Evolutionary conservation across 768 basidiomycete genomes (phyloP), one percentile per base, ranked within the genome.

Genomic region (Steccherinum ochraceum): DNA sequence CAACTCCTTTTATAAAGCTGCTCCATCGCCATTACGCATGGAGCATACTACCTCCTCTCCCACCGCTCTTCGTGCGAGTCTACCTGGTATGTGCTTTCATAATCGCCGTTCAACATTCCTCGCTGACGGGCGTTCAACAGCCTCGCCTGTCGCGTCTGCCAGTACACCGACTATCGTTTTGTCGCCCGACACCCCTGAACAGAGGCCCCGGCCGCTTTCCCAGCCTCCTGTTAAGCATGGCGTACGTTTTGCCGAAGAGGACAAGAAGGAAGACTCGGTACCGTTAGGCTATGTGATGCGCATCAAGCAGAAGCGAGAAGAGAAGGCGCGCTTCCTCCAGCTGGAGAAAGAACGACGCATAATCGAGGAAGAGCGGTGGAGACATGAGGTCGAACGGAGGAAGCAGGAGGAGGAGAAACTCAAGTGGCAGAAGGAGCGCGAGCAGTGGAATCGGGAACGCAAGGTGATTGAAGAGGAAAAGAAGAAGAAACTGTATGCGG

Each of bases 261-360:
- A 52, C 20, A 49, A 50, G 19, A 51, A 45, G 41, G 52, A 86
- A 40, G 86, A 89, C 62, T 71, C 72, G 47, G 72, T 86, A 55
- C 88, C 88, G 2, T 68, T 88, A 39, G 80, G 77, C 16, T 79
- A 89, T 60, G 76, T 82, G n/a, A 68, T 86, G 60, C 82, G 83
- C 48, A 77, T 77, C 64, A 83, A 81, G 70, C 83, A 83, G 72
- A 80, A 79, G 58, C 81, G 82, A 41, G 84, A 84, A 64, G 80
- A 86, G 66, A 85, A 85, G 69, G 82, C 81, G 41, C 76, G 67
- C 41, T 85, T 87, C 58, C 69, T 88, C 45, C 76, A 77, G 57
- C 72, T 72, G 26, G 78, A 78, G 56, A 60, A 65, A 46, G 66
- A 61, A 24, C 67, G 63, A 42, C 47, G 55, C 5, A 19, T 49